These are phyloP conservation scores for Termitomyces sp. DNA, from an alignment of 768 basidiomycete genomes.

Conservation along the genomic window DNA sequence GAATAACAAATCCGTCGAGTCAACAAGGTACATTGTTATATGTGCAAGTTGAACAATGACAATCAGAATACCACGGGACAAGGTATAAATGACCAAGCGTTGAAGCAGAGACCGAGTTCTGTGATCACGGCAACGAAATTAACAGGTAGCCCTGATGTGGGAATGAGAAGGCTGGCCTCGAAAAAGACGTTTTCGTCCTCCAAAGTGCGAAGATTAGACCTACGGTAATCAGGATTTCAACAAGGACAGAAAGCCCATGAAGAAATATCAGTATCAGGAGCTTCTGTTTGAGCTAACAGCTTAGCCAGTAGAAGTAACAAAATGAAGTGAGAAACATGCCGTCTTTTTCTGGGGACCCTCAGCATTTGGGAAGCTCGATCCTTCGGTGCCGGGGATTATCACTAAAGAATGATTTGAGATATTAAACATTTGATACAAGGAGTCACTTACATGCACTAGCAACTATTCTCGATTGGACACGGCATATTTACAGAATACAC, in stretches of 20 bases:
- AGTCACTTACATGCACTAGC: neutral
- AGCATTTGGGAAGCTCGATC: neutral
- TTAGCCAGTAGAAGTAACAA: neutral
- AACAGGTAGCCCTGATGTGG: too few species aligned
- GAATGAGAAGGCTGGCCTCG: neutral
- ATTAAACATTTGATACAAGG: too few species aligned
- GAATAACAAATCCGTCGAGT: slow-evolving; percentile 1
- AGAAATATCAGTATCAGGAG: neutral
- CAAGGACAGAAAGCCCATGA: neutral
- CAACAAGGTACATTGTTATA: slow-evolving; percentile 6
- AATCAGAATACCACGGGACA: slow-evolving; percentile 9
- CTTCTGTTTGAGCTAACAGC: neutral
- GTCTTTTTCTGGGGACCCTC: neutral
- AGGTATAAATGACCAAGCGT: slow-evolving; percentile 3
- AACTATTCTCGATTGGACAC: neutral
- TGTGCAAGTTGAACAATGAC: slow-evolving; percentile 7
- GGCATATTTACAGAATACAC: neutral
- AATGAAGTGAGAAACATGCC: neutral
- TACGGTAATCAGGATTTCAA: slow-evolving; percentile 6
- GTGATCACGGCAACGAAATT: neutral
- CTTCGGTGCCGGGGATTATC: neutral
- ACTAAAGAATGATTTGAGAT: neutral
- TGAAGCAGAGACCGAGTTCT: slow-evolving; percentile 7
- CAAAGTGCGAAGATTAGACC: slow-evolving; percentile 1
- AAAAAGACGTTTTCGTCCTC: neutral